Conservation (phyloP, 306 rosid genomes). For the Pterocarpus santalinus region DNA sequence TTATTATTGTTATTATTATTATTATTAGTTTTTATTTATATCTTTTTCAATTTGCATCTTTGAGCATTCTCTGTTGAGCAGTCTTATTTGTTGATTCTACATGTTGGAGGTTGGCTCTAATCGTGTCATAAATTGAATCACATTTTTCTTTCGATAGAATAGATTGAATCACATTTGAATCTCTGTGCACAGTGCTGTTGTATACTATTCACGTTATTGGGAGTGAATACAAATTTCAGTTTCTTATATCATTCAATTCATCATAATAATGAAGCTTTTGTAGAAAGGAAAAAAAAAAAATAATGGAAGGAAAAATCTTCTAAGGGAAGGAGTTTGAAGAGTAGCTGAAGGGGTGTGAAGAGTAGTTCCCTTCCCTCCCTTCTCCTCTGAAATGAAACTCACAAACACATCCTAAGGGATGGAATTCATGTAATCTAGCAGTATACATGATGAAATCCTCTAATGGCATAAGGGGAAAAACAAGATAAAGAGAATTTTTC, state of each 20-base stretch:
- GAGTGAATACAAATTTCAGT: neutral
- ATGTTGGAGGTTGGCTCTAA: slow-evolving; percentile 17
- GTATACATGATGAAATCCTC: neutral
- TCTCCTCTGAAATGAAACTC: too few species aligned
- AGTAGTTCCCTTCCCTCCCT: too few species aligned
- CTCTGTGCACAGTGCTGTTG: neutral
- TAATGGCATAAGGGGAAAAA: too few species aligned
- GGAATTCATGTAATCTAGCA: neutral
- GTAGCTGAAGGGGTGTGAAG: too few species aligned
- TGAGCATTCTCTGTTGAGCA: neutral
- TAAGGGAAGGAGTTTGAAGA: neutral
- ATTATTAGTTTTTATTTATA: neutral
- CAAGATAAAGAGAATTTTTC: neutral
- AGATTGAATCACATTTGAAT: neutral
- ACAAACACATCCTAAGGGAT: neutral
- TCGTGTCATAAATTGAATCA: slow-evolving; percentile 1
- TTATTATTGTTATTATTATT: neutral
- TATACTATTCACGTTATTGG: neutral
- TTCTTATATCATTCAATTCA: neutral
- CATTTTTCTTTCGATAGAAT: neutral
- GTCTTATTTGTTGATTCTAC: slow-evolving; percentile 13
- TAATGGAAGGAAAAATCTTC: neutral
- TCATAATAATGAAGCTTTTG: neutral
- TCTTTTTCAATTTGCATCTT: neutral
- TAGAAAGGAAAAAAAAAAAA: too few species aligned